Conservation (phyloP, 371 early-diverging fungal genomes). For the Mortierella sp. region DNA sequence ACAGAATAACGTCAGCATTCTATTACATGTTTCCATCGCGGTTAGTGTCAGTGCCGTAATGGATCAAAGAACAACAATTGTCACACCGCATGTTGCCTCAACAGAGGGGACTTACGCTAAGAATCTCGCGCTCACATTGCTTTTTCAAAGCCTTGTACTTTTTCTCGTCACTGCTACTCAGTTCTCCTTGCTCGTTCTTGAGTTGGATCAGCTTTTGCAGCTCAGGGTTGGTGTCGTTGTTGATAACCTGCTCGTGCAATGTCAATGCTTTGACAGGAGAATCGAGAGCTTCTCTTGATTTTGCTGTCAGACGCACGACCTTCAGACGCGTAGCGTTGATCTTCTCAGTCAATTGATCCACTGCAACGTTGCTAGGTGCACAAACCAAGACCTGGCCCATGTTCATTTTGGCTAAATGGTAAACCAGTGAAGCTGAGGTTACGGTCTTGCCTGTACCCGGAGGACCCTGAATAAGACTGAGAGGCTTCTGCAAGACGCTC, state of each 20-base stretch:
- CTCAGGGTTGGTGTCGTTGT: constrained; percentile 92
- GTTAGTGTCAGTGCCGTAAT: too few relatives aligned
- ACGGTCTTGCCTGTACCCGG: constrained; percentile 99
- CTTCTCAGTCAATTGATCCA: constrained; percentile 97
- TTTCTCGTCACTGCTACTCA: constrained; percentile 86
- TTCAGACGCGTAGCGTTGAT: constrained; percentile 96
- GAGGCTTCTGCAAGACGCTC: constrained; percentile 86
- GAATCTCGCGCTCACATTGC: constrained; percentile 89
- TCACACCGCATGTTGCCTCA: too few relatives aligned
- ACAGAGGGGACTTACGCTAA: constrained; percentile 58
- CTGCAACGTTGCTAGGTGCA: constrained; percentile 99
- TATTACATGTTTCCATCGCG: constrained; percentile 17
- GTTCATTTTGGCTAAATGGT: constrained; percentile 94
- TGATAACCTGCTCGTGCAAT: constrained; percentile 94
- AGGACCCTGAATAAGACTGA: constrained; percentile 97
- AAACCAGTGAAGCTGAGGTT: constrained; percentile 97
- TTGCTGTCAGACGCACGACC: constrained; percentile 96
- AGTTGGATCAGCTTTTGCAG: constrained; percentile 91
- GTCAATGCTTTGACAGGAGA: constrained; percentile 92
- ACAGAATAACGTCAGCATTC: constrained; percentile 97
- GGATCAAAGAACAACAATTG: too few relatives aligned
- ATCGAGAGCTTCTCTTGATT: constrained; percentile 93
- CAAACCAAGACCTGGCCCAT: constrained; percentile 96
- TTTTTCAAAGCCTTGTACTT: constrained; percentile 84
- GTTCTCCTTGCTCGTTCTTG: constrained; percentile 90